A percentile compares a stretch with the other conserved stretches of the same genome.
These are phyloP conservation scores for Phytophthora parvispora DNA, from an alignment of 352 stramenopile species.

Conservation along the genomic window DNA sequence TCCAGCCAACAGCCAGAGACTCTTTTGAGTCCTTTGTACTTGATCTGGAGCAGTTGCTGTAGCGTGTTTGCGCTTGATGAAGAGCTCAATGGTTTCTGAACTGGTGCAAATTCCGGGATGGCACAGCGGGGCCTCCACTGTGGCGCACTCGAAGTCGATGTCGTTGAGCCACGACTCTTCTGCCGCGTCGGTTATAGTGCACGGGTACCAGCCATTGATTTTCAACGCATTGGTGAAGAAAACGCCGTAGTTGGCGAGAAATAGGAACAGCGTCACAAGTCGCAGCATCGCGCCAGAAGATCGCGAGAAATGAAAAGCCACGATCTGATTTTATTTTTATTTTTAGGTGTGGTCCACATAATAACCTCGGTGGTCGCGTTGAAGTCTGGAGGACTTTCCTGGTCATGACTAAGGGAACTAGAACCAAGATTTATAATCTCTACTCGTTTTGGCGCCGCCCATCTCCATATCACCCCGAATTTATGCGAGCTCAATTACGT, in stretches of 20 bases:
- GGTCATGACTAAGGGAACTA: too few relatives aligned
- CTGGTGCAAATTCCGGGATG: slow-evolving; percentile 48
- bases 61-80: slow-evolving; percentile 55
- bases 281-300: slow-evolving; percentile 15
- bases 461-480: too few relatives aligned
- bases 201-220: slow-evolving; percentile 64
- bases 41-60: neutral
- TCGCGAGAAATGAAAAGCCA: slow-evolving; percentile 8
- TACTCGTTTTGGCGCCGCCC: too few relatives aligned
- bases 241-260: slow-evolving; percentile 9
- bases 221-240: neutral
- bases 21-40: slow-evolving; percentile 24
- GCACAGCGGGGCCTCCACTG: slow-evolving; percentile 47
- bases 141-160: slow-evolving; percentile 55
- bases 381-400: slow-evolving; percentile 19
- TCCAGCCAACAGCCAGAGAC: slow-evolving; percentile 60
- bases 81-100: slow-evolving; percentile 45
- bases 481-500: too few relatives aligned
- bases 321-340: slow-evolving; percentile 4
- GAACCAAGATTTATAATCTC: too few relatives aligned
- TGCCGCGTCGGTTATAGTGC: slow-evolving; percentile 28
- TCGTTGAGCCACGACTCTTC: slow-evolving; percentile 3
- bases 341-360: too few relatives aligned
- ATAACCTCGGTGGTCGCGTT: slow-evolving; percentile 8
- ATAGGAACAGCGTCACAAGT: slow-evolving; percentile 13